A percentile compares a stretch with the other conserved stretches of the same genome.
Conservation (phyloP, 306 rosid species). For the Medicago truncatula region DNA sequence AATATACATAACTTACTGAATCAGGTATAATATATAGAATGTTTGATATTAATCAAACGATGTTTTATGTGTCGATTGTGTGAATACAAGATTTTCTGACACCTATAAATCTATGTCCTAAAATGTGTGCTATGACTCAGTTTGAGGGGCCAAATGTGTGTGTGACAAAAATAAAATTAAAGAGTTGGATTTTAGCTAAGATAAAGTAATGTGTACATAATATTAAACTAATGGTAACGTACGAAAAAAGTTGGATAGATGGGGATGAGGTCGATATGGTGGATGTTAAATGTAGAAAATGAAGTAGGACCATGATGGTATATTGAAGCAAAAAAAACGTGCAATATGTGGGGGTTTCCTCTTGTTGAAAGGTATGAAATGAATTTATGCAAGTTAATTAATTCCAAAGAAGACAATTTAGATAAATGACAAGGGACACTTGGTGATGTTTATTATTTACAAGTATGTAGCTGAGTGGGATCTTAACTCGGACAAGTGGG, state of each 20-base stretch:
- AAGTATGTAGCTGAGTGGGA: not conserved
- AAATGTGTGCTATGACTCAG: conserved; percentile 3
- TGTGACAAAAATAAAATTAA: not conserved
- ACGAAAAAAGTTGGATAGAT: not conserved
- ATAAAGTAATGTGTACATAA: not conserved
- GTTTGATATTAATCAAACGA: not conserved
- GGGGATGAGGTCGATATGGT: conserved; percentile 37
- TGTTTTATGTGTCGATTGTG: not conserved
- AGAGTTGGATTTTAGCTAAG: not conserved
- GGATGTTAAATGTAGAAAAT: conserved; percentile 35
- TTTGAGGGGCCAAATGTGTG: not conserved
- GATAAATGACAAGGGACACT: not conserved
- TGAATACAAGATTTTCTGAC: not conserved
- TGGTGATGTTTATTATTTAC: not conserved
- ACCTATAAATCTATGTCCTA: not conserved
- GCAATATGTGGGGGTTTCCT: conserved; percentile 46
- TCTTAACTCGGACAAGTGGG: not conserved
- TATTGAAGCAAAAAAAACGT: conserved; percentile 64
- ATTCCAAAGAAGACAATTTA: not conserved
- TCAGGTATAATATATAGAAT: not conserved
- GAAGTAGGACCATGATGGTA: conserved; percentile 35
- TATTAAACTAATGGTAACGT: not conserved
- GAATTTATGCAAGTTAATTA: not conserved
- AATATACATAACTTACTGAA: not conserved
- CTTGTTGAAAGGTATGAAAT: conserved; percentile 22